Conservation (phyloP, 2,329 filamentous ascomycete species). For the Aspergillus sp. region DNA sequence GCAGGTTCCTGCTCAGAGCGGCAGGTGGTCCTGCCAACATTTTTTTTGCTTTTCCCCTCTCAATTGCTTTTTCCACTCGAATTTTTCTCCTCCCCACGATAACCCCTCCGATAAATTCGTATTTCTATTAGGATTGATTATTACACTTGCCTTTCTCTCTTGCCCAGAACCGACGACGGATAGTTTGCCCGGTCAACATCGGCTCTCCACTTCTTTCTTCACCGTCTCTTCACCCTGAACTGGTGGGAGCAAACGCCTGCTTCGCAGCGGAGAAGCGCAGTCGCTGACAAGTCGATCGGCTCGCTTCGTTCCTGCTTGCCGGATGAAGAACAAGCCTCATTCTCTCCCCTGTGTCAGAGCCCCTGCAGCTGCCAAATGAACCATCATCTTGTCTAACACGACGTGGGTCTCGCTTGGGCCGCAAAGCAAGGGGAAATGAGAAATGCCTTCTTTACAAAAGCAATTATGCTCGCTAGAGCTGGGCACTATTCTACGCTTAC, state of each 20-base stretch:
- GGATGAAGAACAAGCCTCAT: not conserved
- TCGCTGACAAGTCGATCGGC: not conserved
- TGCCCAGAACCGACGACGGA: not conserved
- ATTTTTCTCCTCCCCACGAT: constrained; percentile 15
- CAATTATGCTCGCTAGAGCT: constrained; percentile 16
- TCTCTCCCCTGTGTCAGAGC: not conserved
- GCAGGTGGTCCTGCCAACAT: not conserved
- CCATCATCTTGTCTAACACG: not conserved
- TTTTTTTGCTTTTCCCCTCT: constrained; percentile 1
- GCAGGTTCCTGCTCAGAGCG: not conserved
- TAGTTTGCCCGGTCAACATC: not conserved
- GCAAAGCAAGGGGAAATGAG: constrained; percentile 10
- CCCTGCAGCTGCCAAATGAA: constrained; percentile 1
- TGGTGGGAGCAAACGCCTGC: not conserved
- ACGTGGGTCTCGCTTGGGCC: not conserved
- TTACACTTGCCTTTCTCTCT: not conserved
- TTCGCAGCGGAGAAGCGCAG: not conserved
- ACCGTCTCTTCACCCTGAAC: not conserved
- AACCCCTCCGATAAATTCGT: not conserved
- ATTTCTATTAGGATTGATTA: constrained; percentile 7
- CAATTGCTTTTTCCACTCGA: constrained; percentile 8
- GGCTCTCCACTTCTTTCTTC: not conserved
- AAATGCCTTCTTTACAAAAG: constrained; percentile 10
- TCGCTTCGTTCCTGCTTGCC: not conserved
- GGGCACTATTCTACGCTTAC: not conserved